Evolutionary conservation across 1,284 basidiomycete genomes (phyloP).

Genomic region (Boletus semigastroideus): DNA sequence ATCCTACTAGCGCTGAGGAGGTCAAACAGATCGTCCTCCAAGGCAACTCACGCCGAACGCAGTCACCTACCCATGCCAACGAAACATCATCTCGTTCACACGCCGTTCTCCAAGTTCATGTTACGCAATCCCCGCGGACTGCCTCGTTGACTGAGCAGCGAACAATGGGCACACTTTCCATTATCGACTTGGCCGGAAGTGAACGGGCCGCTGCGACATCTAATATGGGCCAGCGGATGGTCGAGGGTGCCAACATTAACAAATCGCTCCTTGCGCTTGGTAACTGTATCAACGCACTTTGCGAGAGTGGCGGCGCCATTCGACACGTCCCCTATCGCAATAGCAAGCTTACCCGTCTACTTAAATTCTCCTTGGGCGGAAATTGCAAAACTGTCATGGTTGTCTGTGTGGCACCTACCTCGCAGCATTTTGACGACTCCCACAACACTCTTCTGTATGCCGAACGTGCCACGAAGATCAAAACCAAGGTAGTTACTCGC

Average conservation of each 20-base stretch:
- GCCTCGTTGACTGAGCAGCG: slow-evolving; percentile 77
- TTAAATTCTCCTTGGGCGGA: slow-evolving; percentile 95
- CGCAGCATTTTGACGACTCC: slow-evolving; percentile 94
- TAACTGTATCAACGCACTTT: slow-evolving; percentile 96
- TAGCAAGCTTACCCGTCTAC: slow-evolving; percentile 92
- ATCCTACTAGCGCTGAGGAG: slow-evolving; percentile 81
- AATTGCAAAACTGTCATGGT: slow-evolving; percentile 99
- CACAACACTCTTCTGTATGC: slow-evolving; percentile 96
- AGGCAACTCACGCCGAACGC: slow-evolving; percentile 85
- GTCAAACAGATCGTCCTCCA: slow-evolving; percentile 89
- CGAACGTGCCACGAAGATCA: slow-evolving; percentile 95
- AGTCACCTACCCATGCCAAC: slow-evolving; percentile 92
- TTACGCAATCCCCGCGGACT: slow-evolving; percentile 83
- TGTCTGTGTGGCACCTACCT: slow-evolving; percentile 93
- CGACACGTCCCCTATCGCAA: slow-evolving; percentile 95
- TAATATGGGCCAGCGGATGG: slow-evolving; percentile 97
- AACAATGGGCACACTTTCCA: slow-evolving; percentile 87
- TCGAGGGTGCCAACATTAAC: slow-evolving; percentile 97
- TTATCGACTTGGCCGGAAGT: slow-evolving; percentile 95
- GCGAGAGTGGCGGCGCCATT: slow-evolving; percentile 80
- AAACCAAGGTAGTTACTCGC: slow-evolving; percentile 89
- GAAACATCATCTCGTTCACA: slow-evolving; percentile 95
- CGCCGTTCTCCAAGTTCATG: slow-evolving; percentile 92
- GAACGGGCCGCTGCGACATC: slow-evolving; percentile 92
- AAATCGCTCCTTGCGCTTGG: slow-evolving; percentile 93